These are phyloP conservation scores for Leishmania braziliensis DNA, from an alignment of 208 protist species.

Conservation along the genomic window DNA sequence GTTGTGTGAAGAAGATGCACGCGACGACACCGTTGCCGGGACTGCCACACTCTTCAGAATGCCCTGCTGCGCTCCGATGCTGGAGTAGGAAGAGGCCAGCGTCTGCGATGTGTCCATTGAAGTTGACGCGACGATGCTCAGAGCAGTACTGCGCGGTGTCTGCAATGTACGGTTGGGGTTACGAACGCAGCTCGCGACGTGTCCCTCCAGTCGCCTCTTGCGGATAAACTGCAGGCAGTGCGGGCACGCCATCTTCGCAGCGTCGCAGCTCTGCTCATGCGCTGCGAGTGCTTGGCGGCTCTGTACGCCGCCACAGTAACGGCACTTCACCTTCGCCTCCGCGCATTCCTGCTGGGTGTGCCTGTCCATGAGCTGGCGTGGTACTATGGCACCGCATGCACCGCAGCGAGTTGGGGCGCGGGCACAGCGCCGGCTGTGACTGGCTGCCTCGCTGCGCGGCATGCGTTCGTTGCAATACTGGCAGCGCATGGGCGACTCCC, in stretches of 20 bases:
- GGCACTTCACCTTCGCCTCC: conserved; percentile 64
- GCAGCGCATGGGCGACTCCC: conserved; percentile 62
- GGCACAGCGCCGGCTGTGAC: conserved; percentile 65
- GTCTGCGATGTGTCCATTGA: conserved; percentile 7
- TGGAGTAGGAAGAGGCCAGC: conserved; percentile 14
- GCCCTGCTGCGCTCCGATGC: background rate
- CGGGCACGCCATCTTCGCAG: conserved; percentile 62
- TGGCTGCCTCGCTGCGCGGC: conserved; percentile 49
- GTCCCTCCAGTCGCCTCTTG: conserved; percentile 42
- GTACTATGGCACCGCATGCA: conserved; percentile 54
- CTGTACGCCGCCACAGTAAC: conserved; percentile 60
- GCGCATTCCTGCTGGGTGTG: conserved; percentile 66
- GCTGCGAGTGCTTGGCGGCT: conserved; percentile 43
- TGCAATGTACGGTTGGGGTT: conserved; percentile 45
- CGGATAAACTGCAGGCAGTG: conserved; percentile 67
- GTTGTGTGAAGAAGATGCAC: background rate
- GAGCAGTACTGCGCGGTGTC: conserved; percentile 5
- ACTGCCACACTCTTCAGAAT: background rate
- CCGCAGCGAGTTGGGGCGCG: conserved; percentile 60
- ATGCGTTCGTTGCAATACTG: conserved; percentile 75
- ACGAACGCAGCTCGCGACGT: conserved; percentile 45
- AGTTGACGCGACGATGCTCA: background rate
- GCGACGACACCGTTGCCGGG: background rate
- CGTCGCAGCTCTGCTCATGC: conserved; percentile 68
- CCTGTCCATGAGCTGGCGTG: conserved; percentile 50